Base-by-base conservation (phyloP, 495 filamentous ascomycete species). In the Talaromyces adpressus region DNA sequence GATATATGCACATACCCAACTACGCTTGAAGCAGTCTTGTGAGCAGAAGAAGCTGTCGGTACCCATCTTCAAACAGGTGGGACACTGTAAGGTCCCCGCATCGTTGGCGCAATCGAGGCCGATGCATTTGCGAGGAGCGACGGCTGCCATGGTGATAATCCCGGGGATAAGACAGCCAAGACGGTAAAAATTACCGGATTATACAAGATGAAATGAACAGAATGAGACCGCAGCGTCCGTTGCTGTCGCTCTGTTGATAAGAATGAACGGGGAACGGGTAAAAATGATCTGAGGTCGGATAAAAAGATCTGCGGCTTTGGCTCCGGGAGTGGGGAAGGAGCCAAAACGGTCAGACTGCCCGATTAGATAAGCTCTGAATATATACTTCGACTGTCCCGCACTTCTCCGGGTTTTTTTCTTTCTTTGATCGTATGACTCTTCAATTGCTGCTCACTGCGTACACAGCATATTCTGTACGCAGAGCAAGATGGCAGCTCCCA, bases 21-120 rank as follows among this genome's bases (percentile, higher is more conserved):
- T 98, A 71, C 85, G 86, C 81, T 97, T 98, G 79, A 98, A 98
- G 82, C 94, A 98, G 69, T 98, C 95, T 72, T 98, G 95, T 11
- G 92, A 92, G 80, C 94, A 98, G 81, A 98, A 98, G 75, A 85
- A 96, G 77, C 91, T 94, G 71, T 93, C 91, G 69, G 89, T 93
- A 57, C 90, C 92, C 59, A 90, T 74, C 75, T 93, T 97, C 64
- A 97, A 80, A 69, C 94, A 98, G 54, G 89, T 97, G 27, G 94
- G 94, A 79, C 94, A 98, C 72, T 98, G 92, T 12, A 98, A 77
- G 25, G 86, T 79, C 36, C 91, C 87, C 49, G 91, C 91, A 64
- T 91, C 86, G 64, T 97, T 96, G 6, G 80, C 74, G 78, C 94
- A 98, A 68, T 91, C 90, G 41, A 82, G 79, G 11, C 94, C 91